These are phyloP conservation scores for Rhipidocladum racemiflorum DNA, from an alignment of 176 grass and related monocot genomes.

Conservation along the genomic window DNA sequence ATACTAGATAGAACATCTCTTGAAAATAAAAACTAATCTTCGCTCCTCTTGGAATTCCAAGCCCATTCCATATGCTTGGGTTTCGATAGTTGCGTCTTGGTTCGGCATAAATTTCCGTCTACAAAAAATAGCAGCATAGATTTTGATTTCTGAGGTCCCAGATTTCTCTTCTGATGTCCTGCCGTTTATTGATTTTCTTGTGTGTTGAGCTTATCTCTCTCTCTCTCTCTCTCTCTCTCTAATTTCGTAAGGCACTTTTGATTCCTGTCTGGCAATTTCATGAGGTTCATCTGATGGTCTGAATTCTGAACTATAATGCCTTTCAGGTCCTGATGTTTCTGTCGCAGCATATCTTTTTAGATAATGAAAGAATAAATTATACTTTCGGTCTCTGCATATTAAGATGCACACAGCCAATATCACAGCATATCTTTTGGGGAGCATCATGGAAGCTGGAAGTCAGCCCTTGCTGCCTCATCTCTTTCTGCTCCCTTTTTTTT, in stretches of 20 bases:
- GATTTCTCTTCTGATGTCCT: background rate
- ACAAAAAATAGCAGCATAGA: background rate
- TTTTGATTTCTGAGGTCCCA: conserved; percentile 7
- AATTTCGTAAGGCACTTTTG: background rate
- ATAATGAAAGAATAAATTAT: too few relatives aligned
- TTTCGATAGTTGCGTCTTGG: background rate
- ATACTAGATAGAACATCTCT: too few relatives aligned
- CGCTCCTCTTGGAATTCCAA: too few relatives aligned
- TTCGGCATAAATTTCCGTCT: background rate
- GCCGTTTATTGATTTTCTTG: background rate
- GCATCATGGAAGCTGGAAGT: background rate
- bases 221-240: background rate
- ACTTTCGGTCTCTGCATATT: too few relatives aligned
- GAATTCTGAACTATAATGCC: background rate
- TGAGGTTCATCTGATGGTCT: background rate
- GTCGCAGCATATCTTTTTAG: background rate
- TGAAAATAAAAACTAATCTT: too few relatives aligned
- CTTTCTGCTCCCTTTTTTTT: background rate
- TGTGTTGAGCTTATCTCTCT: background rate
- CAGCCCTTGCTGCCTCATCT: background rate
- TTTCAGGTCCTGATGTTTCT: background rate
- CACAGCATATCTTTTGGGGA: background rate
- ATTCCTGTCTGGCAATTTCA: background rate
- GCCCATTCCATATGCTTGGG: background rate
- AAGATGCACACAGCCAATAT: too few relatives aligned